phyloP scores from a whole-genome alignment of 1,284 basidiomycete species.

The Ganoderma resinaceum region DNA sequence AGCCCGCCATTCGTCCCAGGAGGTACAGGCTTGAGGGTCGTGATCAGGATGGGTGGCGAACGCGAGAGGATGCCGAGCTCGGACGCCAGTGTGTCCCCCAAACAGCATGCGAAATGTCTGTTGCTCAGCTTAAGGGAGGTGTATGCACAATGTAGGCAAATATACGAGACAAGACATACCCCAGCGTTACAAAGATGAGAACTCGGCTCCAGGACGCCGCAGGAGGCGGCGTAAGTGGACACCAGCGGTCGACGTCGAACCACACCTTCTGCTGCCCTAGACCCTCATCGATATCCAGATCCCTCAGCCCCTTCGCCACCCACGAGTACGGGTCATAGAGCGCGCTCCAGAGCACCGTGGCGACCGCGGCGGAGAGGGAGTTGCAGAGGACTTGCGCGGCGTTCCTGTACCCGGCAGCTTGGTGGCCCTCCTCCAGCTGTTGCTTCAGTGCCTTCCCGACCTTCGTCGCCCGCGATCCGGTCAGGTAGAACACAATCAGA shows the following conservation, averaged over 20 bases:
- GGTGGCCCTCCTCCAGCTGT: slow-evolving; percentile 80
- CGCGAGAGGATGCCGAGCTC: slow-evolving; percentile 86
- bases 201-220: slow-evolving; percentile 59
- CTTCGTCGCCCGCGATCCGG: slow-evolving; percentile 88
- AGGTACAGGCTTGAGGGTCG: slow-evolving; percentile 77
- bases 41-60: slow-evolving; percentile 75
- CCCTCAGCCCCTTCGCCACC: slow-evolving; percentile 27
- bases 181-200: slow-evolving; percentile 71
- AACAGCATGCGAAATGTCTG: slow-evolving; percentile 84
- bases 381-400: slow-evolving; percentile 87
- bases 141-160: background rate
- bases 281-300: slow-evolving; percentile 18
- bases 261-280: slow-evolving; percentile 21
- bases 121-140: background rate
- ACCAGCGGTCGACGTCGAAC: slow-evolving; percentile 54
- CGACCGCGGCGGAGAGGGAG: slow-evolving; percentile 73
- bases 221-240: slow-evolving; percentile 52
- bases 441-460: slow-evolving; percentile 77
- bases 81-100: slow-evolving; percentile 84
- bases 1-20: slow-evolving; percentile 94
- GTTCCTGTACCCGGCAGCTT: slow-evolving; percentile 73
- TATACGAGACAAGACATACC: slow-evolving; percentile 52
- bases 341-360: slow-evolving; percentile 70
- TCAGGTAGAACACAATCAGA: slow-evolving; percentile 84
- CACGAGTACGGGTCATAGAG: slow-evolving; percentile 53